These are phyloP conservation scores for Chrysoporthe cubensis DNA, from an alignment of 2,329 filamentous ascomycete species.

Conservation along the genomic window DNA sequence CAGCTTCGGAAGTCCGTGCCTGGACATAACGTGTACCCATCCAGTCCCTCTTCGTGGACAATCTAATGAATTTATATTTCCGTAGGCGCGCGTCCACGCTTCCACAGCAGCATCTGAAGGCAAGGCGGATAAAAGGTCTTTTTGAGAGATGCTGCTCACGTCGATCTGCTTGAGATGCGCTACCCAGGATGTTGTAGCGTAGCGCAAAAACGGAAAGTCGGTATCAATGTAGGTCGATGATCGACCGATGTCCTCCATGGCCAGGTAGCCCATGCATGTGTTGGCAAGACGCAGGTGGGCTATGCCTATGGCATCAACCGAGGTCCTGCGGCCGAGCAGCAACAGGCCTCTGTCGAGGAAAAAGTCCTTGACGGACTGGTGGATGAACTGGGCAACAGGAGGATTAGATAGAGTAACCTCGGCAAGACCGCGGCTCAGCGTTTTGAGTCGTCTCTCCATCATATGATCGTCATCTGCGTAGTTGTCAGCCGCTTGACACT, in stretches of 20 bases:
- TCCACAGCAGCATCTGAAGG: no score
- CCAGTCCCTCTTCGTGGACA: no score
- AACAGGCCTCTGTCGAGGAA: constrained; percentile 34
- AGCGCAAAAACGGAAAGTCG: constrained; percentile 29
- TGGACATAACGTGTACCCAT: no score
- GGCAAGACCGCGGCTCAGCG: constrained; percentile 38
- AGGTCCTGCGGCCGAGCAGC: neutral
- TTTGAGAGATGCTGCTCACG: no score
- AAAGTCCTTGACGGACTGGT: constrained; percentile 41
- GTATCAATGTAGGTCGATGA: neutral
- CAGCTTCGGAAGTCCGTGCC: no score
- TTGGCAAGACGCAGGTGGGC: constrained; percentile 33
- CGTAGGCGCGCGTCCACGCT: no score
- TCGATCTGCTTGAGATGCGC: constrained; percentile 21
- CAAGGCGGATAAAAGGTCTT: no score
- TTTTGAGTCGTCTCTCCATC: constrained; percentile 31
- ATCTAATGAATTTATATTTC: no score
- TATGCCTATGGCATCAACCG: no score
- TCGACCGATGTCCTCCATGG: constrained; percentile 32
- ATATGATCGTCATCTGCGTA: constrained; percentile 16
- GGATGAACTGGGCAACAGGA: constrained; percentile 39
- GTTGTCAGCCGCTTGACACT: constrained; percentile 29
- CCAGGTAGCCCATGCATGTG: constrained; percentile 35
- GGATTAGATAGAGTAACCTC: constrained; percentile 27
- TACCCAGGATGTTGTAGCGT: constrained; percentile 30